phyloP scores from a whole-genome alignment of 148 eudicot genomes.

The Dysphania ambrosioides region DNA sequence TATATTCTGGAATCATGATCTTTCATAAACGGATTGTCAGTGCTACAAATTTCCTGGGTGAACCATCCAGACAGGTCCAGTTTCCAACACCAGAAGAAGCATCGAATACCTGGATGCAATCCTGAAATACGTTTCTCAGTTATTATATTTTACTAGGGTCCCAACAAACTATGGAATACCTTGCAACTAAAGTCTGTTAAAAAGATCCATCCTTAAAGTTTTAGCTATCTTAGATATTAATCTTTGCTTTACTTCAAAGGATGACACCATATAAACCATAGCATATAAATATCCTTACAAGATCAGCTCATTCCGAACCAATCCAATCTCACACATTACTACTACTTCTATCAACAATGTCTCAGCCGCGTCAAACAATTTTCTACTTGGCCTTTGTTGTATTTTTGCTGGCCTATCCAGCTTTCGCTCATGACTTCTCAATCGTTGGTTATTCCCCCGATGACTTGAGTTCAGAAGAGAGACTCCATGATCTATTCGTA shows the following conservation, averaged over 20 bases:
- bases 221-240: constrained; percentile 24
- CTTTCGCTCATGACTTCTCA: constrained; percentile 32
- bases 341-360: constrained; percentile 8
- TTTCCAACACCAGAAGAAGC: not conserved
- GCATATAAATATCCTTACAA: constrained; percentile 30
- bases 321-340: constrained; percentile 10
- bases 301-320: constrained; percentile 8
- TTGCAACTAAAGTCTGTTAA: constrained; percentile 24
- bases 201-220: constrained; percentile 32
- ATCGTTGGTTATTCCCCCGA: constrained; percentile 32
- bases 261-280: constrained; percentile 21
- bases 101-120: not conserved
- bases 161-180: constrained; percentile 24
- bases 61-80: not conserved
- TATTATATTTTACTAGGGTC: constrained; percentile 5
- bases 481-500: constrained; percentile 25
- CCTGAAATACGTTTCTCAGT: constrained; percentile 1
- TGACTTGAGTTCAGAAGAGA: constrained; percentile 29
- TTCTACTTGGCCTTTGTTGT: constrained; percentile 13
- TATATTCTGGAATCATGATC: not conserved
- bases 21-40: not conserved
- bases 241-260: constrained; percentile 36
- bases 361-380: constrained; percentile 5
- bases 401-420: constrained; percentile 15
- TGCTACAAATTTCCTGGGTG: not conserved